Evolutionary conservation across 768 basidiomycete species (phyloP).

Genomic region (Tulasnella sp.): DNA sequence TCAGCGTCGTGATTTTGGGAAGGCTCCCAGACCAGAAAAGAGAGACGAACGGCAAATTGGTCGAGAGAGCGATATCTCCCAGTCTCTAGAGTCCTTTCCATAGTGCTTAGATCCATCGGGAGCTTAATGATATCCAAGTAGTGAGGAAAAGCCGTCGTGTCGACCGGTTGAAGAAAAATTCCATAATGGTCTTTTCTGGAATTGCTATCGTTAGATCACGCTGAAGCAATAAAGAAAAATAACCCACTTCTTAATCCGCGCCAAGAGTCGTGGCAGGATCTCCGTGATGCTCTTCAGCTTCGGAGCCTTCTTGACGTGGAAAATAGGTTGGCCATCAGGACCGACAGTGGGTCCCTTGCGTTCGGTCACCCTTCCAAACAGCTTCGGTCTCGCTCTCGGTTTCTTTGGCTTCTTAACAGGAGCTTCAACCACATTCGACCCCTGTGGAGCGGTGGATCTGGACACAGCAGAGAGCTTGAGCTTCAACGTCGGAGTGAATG

Average conservation of each 20-base stretch:
- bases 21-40: not conserved
- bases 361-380: slow-evolving; percentile 23
- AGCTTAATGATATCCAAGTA: slow-evolving; percentile 71
- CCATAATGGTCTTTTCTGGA: slow-evolving; percentile 83
- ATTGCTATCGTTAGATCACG: too few species aligned
- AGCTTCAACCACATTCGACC: not conserved
- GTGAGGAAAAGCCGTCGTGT: slow-evolving; percentile 60
- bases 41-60: slow-evolving; percentile 69
- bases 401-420: not conserved
- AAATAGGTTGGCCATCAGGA: not conserved
- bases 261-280: slow-evolving; percentile 66
- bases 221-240: not conserved
- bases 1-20: not conserved
- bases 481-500: not conserved
- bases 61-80: slow-evolving; percentile 80
- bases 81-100: slow-evolving; percentile 73
- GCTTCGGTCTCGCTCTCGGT: slow-evolving; percentile 5
- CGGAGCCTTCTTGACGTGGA: slow-evolving; percentile 52
- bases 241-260: slow-evolving; percentile 73
- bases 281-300: slow-evolving; percentile 82
- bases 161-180: slow-evolving; percentile 74
- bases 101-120: slow-evolving; percentile 93
- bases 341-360: not conserved
- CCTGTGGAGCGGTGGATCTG: not conserved
- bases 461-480: not conserved